A percentile compares a stretch with the other conserved stretches of the same genome.
These are phyloP conservation scores for Teratosphaeriaceae sp. DNA, from an alignment of 2,329 filamentous ascomycete genomes.

Conservation along the genomic window DNA sequence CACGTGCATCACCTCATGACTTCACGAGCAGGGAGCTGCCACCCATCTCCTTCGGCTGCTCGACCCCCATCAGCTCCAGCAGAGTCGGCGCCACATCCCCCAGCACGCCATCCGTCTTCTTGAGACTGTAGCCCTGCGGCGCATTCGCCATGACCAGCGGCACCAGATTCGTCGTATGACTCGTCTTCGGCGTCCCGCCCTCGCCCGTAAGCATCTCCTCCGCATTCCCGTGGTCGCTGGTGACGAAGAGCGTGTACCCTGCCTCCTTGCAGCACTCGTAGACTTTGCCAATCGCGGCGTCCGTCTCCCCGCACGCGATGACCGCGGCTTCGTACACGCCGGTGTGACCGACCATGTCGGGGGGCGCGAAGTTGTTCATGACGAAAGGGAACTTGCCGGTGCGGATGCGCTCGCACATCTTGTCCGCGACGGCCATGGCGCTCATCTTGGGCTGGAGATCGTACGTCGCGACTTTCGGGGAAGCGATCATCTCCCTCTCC, in stretches of 20 bases:
- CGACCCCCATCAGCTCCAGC: conserved; percentile 81
- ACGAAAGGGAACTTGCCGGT: conserved; percentile 89
- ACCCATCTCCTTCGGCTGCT: conserved; percentile 88
- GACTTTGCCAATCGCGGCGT: conserved; percentile 88
- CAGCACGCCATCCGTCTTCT: conserved; percentile 80
- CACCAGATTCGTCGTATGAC: conserved; percentile 96
- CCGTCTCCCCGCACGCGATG: conserved; percentile 74
- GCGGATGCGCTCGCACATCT: conserved; percentile 77
- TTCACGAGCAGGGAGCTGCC: conserved; percentile 78
- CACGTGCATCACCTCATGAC: conserved; percentile 21
- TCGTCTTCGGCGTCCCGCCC: conserved; percentile 89
- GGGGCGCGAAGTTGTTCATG: conserved; percentile 99
- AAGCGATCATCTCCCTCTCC: conserved; percentile 86
- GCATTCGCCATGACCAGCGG: conserved; percentile 98
- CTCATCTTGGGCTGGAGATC: conserved; percentile 96
- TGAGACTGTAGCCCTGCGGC: conserved; percentile 78
- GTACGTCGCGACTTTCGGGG: conserved; percentile 92
- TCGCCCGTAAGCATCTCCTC: conserved; percentile 98
- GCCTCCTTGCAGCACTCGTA: conserved; percentile 91
- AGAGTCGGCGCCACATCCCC: conserved; percentile 97
- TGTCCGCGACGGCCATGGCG: conserved; percentile 79
- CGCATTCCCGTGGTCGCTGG: conserved; percentile 94
- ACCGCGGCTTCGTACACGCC: conserved; percentile 95
- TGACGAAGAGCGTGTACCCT: conserved; percentile 91
- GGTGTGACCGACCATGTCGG: conserved; percentile 99